Evolutionary conservation across 129 eudicot genomes (phyloP), one percentile per base, ranked within the genome.

Genomic region (Tagetes patula): DNA sequence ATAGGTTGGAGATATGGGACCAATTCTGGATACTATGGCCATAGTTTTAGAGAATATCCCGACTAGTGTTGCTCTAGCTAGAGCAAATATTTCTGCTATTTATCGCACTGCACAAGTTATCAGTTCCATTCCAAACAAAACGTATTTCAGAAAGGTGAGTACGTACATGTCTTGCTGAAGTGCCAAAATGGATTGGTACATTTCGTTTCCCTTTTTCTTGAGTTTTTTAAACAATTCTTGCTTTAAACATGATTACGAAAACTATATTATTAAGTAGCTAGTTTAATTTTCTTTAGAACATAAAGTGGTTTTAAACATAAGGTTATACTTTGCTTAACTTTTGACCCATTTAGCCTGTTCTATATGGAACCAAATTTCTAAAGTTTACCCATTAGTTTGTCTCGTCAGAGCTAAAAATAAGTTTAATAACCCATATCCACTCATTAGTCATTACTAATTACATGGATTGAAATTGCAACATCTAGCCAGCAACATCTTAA

Each of bases 1-100:
- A n/a, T 64, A 90, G 96, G 91, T 90, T 77, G 96, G 89, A 40
- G 96, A 90, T 78, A 87, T 78, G 58, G 96, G 96, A 54, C 95
- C 89, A 1, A 78, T 90, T 82, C 89, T 90, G 64, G 96, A 90
- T 82, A 73, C 82, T 86, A 90, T 90, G 95, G 91, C 89, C 70
- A 87, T 80, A 65, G 91, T 85, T 76, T 82, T 90, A 45, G 96
- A 90, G 84, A 85, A 84, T 77, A 80, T 90, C 69, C 83, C 91
- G 13, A 65, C 63, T 6, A 83, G 34, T 79, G 75, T 81, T 63
- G 55, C 81, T 84, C 71, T 74, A 38, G 87, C 96, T 77, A 87
- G 91, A 83, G 58, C 95, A 43, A 81, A 91, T 42, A 71, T 90
- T 55, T 77, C 74, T 70, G 84, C 89, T 52, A 87, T 85, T 64